Evolutionary conservation across 2,329 filamentous ascomycete species (phyloP).

Genomic region (Mollisia scopiformis): DNA sequence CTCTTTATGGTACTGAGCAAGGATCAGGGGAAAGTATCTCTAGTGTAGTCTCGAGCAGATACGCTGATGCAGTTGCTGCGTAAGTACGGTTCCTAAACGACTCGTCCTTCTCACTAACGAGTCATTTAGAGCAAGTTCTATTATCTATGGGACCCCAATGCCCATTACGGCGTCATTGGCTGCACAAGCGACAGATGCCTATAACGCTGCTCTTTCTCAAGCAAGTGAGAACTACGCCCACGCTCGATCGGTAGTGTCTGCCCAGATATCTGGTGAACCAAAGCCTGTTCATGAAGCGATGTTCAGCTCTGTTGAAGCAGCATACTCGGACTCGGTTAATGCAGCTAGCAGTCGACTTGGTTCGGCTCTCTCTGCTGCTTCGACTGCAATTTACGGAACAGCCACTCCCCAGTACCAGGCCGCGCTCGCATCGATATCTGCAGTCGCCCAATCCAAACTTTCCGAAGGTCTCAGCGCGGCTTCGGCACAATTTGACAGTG

Average conservation of each 20-base stretch:
- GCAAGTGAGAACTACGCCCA: constrained; percentile 71
- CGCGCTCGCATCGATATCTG: constrained; percentile 59
- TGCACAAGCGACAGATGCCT: constrained; percentile 54
- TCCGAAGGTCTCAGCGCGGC: constrained; percentile 72
- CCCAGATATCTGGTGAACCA: constrained; percentile 68
- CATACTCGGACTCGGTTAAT: constrained; percentile 67
- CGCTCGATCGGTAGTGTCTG: constrained; percentile 69
- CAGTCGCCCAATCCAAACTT: constrained; percentile 71
- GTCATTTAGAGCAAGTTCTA: constrained; percentile 49
- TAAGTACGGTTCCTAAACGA: constrained; percentile 39
- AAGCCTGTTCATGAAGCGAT: constrained; percentile 72
- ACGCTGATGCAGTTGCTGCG: constrained; percentile 59
- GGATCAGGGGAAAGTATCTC: constrained; percentile 48
- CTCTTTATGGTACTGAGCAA: constrained; percentile 52
- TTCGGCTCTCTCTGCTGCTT: constrained; percentile 56
- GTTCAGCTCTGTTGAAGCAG: constrained; percentile 67
- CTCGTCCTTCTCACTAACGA: constrained; percentile 13
- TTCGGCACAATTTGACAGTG: constrained; percentile 70
- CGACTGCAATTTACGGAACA: constrained; percentile 54
- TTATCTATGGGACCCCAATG: constrained; percentile 68
- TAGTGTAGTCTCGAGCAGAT: constrained; percentile 55
- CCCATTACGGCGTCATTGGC: constrained; percentile 53
- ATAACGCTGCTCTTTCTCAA: constrained; percentile 64
- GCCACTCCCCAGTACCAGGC: constrained; percentile 50
- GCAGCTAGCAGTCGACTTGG: constrained; percentile 63